A percentile compares a stretch with the other conserved stretches of the same genome.
Conservation (phyloP, 176 grass and related monocot genomes). For the Panicum miliaceum region DNA sequence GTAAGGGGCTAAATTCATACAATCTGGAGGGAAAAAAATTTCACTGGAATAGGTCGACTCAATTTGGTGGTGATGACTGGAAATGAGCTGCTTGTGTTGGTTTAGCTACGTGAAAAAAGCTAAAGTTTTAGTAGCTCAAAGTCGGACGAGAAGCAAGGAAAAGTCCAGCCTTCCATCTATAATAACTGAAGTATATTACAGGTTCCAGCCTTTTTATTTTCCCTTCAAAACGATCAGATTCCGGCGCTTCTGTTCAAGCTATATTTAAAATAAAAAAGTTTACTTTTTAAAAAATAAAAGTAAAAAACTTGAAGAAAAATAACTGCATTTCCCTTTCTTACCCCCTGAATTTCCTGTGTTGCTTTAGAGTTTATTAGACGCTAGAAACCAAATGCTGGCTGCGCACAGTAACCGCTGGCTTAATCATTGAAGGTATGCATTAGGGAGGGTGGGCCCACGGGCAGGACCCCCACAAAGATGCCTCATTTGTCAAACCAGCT, state of each 20-base stretch:
- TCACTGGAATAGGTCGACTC: background rate
- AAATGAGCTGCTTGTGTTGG: background rate
- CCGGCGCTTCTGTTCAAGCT: background rate
- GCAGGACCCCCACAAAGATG: constrained; percentile 42
- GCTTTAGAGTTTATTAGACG: background rate
- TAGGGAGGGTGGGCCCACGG: constrained; percentile 24
- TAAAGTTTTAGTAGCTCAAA: too few relatives aligned
- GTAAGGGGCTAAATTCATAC: background rate
- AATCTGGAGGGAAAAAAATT: background rate
- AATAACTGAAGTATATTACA: background rate
- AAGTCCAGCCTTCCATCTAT: background rate
- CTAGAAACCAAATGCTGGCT: constrained; percentile 26
- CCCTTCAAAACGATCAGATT: background rate
- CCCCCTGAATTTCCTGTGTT: background rate
- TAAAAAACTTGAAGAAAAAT: background rate
- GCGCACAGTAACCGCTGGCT: constrained; percentile 32
- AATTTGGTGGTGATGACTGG: background rate
- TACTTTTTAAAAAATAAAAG: too few relatives aligned
- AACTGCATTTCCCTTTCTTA: background rate
- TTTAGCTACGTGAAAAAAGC: background rate
- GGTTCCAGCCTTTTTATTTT: background rate
- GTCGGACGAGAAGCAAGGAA: background rate
- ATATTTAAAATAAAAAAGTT: too few relatives aligned
- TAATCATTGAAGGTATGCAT: constrained; percentile 46
- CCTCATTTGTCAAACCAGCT: constrained; percentile 44